Evolutionary conservation across 1,139 yeast species (phyloP).

Genomic region (Yamadazyma trypodendri): DNA sequence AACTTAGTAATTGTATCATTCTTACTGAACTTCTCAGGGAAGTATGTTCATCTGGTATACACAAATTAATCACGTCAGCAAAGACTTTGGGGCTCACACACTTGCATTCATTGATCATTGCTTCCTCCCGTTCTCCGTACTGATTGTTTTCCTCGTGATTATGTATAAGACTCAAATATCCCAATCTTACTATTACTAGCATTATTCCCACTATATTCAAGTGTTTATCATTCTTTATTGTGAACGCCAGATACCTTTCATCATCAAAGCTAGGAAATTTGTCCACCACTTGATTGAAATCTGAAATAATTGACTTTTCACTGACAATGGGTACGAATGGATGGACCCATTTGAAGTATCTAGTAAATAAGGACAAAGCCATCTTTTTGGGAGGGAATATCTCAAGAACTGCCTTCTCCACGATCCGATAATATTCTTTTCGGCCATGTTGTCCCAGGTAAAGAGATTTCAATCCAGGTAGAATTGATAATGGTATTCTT

Average conservation of each 20-base stretch:
- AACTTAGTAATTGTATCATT: constrained; percentile 31
- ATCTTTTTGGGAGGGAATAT: constrained; percentile 33
- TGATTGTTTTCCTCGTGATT: constrained; percentile 30
- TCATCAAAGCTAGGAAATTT: constrained; percentile 24
- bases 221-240: constrained; percentile 32
- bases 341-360: constrained; percentile 40
- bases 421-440: constrained; percentile 28
- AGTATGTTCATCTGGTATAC: constrained; percentile 31
- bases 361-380: constrained; percentile 29
- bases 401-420: constrained; percentile 27
- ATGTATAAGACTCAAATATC: constrained; percentile 42
- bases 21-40: constrained; percentile 33
- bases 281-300: constrained; percentile 27
- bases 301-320: constrained; percentile 28
- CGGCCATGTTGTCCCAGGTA: constrained; percentile 19
- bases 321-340: constrained; percentile 42
- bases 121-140: constrained; percentile 28
- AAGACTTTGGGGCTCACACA: constrained; percentile 24
- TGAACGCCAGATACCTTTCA: constrained; percentile 21
- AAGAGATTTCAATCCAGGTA: constrained; percentile 24
- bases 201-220: constrained; percentile 32
- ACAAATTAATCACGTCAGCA: constrained; percentile 27
- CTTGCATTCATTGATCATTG: constrained; percentile 29
- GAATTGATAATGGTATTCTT: constrained; percentile 12
- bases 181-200: constrained; percentile 33